Base-by-base conservation (phyloP, 805 yeast genomes). In the Jamesozyma lodderae region DNA sequence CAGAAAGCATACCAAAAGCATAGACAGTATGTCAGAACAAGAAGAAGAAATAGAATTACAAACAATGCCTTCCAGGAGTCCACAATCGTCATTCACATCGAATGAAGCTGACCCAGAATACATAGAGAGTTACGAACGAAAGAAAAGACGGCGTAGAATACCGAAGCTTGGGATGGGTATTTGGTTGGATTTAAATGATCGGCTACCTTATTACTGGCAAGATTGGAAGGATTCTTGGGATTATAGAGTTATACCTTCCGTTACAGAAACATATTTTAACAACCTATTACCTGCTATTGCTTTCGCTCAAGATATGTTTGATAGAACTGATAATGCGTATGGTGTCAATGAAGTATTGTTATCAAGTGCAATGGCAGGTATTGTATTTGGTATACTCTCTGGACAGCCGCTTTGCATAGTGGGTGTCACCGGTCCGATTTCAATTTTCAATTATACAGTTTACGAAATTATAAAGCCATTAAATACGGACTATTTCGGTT, bases 281-380 rank as follows among this genome's bases (percentile, higher is more conserved):
- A 90, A 92, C 57, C 56, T 90, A 32, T 67, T 90, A 27, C 97
- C 97, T 2, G 96, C 96, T 0, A 71, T 90, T 30, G 96, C 97
- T 0, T 90, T 90, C 68, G 94, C 96, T 0, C 96, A 86, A 54
- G 97, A 90, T 56, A 82, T 90, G 95, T 88, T 87, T 59, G 95
- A 88, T 58, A 79, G 85, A 44, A 90, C 98, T 0, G 63, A 81
- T 35, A 77, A 82, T 47, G 71, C 88, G 10, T 90, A 86, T 52
- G 98, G 98, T 3, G 81, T 92, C 4, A 92, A 90, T 54, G 98
- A 90, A 54, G 81, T 90, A 2, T 66, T 90, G 18, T 53, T 92
- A 54, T 70, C 92, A 6, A 77, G 88, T 23, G 95, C 95, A 0
- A 60, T 92, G 55, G 96, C 85, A 0, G 96, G 97, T 0, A 71